These are phyloP conservation scores for Adansonia grandidieri DNA, from an alignment of 441 rosid species.

Conservation along the genomic window DNA sequence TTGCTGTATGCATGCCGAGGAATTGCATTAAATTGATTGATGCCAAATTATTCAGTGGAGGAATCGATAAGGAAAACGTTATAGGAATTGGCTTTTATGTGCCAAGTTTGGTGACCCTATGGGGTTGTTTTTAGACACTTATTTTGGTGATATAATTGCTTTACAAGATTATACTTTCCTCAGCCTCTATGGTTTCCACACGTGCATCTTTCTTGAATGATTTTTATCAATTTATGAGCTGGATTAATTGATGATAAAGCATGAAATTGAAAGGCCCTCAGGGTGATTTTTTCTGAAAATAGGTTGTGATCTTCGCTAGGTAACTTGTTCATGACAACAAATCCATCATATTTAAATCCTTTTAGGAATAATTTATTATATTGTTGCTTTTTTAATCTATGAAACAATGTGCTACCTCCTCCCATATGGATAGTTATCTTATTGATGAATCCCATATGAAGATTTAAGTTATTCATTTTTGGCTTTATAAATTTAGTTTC, in stretches of 20 bases:
- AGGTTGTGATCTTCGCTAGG: not conserved
- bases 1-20: not conserved
- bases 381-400: not conserved
- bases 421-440: not conserved
- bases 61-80: not conserved
- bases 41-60: conserved; percentile 19
- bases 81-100: conserved; percentile 1
- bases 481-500: not conserved
- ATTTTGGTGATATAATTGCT: conserved; percentile 17
- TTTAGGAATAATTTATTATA: not conserved
- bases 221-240: conserved; percentile 1
- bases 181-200: not conserved
- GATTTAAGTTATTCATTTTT: not conserved
- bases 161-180: not conserved
- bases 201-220: not conserved
- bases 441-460: not conserved
- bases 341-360: not conserved
- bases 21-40: not conserved
- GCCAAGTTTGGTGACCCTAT: not conserved
- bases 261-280: not conserved
- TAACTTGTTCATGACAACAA: not conserved
- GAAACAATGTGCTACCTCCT: not conserved
- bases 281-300: not conserved
- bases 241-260: conserved; percentile 3
- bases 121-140: conserved; percentile 3